phyloP scores from a whole-genome alignment of 2,329 filamentous ascomycete genomes.

The Pseudocercospora musae region DNA sequence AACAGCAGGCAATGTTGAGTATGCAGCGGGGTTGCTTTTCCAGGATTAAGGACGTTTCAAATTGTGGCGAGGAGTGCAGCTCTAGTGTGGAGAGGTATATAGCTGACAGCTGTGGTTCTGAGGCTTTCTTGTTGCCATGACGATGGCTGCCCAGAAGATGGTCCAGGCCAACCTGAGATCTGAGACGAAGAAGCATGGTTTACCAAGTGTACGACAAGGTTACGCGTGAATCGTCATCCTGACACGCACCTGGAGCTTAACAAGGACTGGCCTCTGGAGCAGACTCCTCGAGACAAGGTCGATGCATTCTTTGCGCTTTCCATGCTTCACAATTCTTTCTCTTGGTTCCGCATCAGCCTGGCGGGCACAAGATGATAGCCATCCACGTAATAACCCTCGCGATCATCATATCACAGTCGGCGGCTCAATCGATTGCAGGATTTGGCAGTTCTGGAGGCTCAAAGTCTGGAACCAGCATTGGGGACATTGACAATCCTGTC shows the following conservation, averaged over 20 bases:
- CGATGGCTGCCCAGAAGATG: not conserved
- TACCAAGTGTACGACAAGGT: not conserved
- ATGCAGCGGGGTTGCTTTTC: constrained; percentile 48
- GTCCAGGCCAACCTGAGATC: not conserved
- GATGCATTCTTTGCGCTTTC: too few species aligned
- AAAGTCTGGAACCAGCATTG: constrained; percentile 22
- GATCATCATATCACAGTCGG: not conserved
- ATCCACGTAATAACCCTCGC: too few species aligned
- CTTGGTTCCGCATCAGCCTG: too few species aligned
- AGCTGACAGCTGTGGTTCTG: not conserved
- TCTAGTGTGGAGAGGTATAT: not conserved
- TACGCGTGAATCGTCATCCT: not conserved
- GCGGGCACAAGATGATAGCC: too few species aligned
- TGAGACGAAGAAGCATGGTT: not conserved
- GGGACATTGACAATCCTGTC: constrained; percentile 22
- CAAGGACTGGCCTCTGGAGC: too few species aligned
- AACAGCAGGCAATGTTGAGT: constrained; percentile 49
- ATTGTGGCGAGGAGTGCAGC: not conserved
- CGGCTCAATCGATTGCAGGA: constrained; percentile 20
- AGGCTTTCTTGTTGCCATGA: not conserved
- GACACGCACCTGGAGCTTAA: not conserved
- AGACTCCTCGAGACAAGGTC: too few species aligned
- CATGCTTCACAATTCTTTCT: too few species aligned
- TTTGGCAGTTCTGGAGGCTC: constrained; percentile 23
- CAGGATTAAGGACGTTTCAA: constrained; percentile 33